Evolutionary conservation across 2,329 filamentous ascomycete genomes (phyloP).

Genomic region (Triangularia setosa): DNA sequence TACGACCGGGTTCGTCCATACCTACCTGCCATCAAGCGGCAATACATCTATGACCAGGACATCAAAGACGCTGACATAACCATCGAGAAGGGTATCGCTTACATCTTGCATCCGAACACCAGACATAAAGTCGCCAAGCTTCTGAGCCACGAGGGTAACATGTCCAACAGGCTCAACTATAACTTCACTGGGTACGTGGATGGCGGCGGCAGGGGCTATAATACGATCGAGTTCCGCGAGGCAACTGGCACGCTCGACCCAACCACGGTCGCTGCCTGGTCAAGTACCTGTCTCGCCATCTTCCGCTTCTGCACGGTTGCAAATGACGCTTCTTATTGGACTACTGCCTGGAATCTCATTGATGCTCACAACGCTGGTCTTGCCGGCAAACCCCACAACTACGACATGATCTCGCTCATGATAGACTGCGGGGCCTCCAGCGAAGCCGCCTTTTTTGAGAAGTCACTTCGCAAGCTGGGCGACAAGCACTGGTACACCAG

Average conservation of each 20-base stretch:
- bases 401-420: conserved; percentile 16
- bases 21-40: not conserved
- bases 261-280: conserved; percentile 34
- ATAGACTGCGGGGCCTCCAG: conserved; percentile 9
- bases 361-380: not conserved
- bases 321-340: not conserved
- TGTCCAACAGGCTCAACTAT: conserved; percentile 23
- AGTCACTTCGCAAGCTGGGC: not conserved
- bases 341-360: conserved; percentile 1
- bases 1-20: not conserved
- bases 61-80: not conserved
- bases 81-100: not conserved
- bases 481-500: conserved; percentile 12
- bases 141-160: not conserved
- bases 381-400: not conserved
- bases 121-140: conserved; percentile 7
- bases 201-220: conserved; percentile 3
- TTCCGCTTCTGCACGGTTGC: conserved; percentile 24
- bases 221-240: conserved; percentile 37
- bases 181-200: conserved; percentile 23
- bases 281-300: conserved; percentile 31
- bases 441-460: conserved; percentile 11
- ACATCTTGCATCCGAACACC: conserved; percentile 16
- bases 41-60: not conserved
- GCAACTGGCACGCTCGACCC: conserved; percentile 33